Conservation (phyloP, 495 filamentous ascomycete genomes). For the Hypomontagnella submonticulosa region DNA sequence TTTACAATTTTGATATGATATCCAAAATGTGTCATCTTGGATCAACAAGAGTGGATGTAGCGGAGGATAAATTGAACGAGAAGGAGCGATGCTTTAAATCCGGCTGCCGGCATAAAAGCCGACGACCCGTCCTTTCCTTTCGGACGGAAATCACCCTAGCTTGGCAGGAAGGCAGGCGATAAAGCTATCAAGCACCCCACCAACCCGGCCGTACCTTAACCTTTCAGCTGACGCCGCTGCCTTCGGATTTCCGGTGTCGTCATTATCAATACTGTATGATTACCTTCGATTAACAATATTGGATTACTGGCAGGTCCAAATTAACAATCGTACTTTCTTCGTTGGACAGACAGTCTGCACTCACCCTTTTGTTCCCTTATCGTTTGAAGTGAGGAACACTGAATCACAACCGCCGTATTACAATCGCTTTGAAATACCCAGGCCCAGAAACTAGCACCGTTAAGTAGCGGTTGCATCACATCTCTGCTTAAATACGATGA, state of each 20-base stretch:
- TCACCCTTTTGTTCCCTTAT: not conserved
- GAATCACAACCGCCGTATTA: not conserved
- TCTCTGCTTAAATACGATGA: too few relatives aligned
- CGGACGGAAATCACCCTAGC: not conserved
- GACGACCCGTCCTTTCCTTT: conserved; percentile 9
- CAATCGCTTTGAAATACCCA: too few relatives aligned
- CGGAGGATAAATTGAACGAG: too few relatives aligned
- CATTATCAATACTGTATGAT: conserved; percentile 13
- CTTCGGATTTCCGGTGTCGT: conserved; percentile 34
- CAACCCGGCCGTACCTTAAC: not conserved
- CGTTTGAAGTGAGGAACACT: not conserved
- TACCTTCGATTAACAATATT: conserved; percentile 1
- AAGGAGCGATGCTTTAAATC: too few relatives aligned
- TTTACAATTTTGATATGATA: too few relatives aligned
- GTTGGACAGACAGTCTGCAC: not conserved
- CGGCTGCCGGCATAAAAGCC: conserved; percentile 43
- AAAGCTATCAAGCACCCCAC: conserved; percentile 32
- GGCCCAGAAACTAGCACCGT: too few relatives aligned
- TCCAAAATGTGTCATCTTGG: too few relatives aligned
- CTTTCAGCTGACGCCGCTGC: conserved; percentile 1
- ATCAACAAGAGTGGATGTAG: too few relatives aligned
- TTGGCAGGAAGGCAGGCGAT: conserved; percentile 7
- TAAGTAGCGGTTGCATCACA: not conserved
- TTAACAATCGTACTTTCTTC: not conserved
- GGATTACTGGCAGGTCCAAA: conserved; percentile 13